A percentile compares a stretch with the other conserved stretches of the same genome.
These are phyloP conservation scores for Verticillium albo-atrum DNA, from an alignment of 2,329 filamentous ascomycete genomes.

Conservation along the genomic window DNA sequence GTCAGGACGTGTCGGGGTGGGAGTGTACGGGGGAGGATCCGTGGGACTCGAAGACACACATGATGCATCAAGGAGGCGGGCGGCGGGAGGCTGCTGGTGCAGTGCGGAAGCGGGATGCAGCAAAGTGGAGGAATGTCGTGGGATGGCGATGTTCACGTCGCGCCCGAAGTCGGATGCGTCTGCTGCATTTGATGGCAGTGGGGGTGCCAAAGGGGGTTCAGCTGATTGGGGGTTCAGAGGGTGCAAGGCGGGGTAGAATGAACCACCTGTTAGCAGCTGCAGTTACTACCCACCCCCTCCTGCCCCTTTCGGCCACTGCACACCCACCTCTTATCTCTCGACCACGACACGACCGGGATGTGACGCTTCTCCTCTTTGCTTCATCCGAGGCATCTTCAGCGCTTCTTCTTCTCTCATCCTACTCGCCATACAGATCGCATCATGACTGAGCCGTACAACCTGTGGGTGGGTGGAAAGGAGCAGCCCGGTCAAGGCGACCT, in stretches of 20 bases:
- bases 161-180: not conserved
- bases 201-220: too few relatives aligned
- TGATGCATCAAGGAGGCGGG: conserved; percentile 11
- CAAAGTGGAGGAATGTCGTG: not conserved
- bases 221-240: too few relatives aligned
- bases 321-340: not conserved
- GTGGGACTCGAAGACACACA: conserved; percentile 8
- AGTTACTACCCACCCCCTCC: conserved; percentile 1
- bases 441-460: conserved; percentile 10
- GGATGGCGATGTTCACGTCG: not conserved
- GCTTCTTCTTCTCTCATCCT: not conserved
- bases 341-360: not conserved
- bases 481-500: conserved; percentile 34
- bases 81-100: not conserved
- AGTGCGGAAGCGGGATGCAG: not conserved
- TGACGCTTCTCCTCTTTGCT: not conserved
- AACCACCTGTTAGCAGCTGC: too few relatives aligned
- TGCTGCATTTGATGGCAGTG: too few relatives aligned
- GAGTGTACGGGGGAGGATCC: not conserved
- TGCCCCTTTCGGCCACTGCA: conserved; percentile 6
- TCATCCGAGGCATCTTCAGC: not conserved
- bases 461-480: conserved; percentile 20
- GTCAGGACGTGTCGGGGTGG: not conserved
- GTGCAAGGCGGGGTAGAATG: too few relatives aligned
- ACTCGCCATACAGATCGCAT: conserved; percentile 7